Conservation (phyloP, 768 basidiomycete species). For the Omphalotus guepiniiformis region DNA sequence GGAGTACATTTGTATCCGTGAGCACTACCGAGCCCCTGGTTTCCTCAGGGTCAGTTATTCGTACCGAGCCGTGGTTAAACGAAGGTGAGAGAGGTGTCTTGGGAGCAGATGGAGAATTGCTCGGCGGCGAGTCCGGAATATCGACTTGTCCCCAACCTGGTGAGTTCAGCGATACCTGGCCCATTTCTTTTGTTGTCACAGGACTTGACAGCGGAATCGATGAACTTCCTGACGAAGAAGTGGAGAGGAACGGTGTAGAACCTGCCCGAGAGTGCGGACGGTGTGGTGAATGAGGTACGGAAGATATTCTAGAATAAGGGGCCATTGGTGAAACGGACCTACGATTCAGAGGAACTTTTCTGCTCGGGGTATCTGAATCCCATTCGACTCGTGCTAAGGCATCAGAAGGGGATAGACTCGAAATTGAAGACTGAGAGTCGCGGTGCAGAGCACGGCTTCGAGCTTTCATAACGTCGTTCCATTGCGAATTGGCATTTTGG, state of each 20-base stretch:
- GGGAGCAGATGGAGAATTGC: constrained; percentile 33
- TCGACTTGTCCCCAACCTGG: constrained; percentile 29
- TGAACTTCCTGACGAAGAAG: constrained; percentile 3
- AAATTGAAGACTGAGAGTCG: constrained; percentile 60
- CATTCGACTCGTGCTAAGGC: constrained; percentile 39
- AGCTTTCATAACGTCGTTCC: constrained; percentile 44
- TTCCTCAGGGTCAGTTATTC: constrained; percentile 22
- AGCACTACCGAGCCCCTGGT: constrained; percentile 28
- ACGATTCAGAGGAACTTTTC: constrained; percentile 61
- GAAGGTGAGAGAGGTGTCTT: constrained; percentile 31
- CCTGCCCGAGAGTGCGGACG: constrained; percentile 32
- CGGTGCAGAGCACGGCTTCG: constrained; percentile 38
- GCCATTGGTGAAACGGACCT: constrained; percentile 73
- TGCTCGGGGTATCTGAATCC: constrained; percentile 58
- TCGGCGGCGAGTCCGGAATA: constrained; percentile 34
- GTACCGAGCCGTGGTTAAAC: constrained; percentile 20
- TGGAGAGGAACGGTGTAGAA: constrained; percentile 2
- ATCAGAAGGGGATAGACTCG: constrained; percentile 60
- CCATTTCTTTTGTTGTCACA: constrained; percentile 18
- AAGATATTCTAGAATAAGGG: constrained; percentile 33
- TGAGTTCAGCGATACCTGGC: constrained; percentile 15
- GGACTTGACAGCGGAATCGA: constrained; percentile 12
- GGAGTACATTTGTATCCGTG: constrained; percentile 18
- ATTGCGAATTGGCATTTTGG: constrained; percentile 27
- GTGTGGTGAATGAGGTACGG: constrained; percentile 25